Percentiles rank a stretch among this genome's conserved stretches.
phyloP scores from a whole-genome alignment of 2,329 filamentous ascomycete species.

The Colletotrichum magnum region DNA sequence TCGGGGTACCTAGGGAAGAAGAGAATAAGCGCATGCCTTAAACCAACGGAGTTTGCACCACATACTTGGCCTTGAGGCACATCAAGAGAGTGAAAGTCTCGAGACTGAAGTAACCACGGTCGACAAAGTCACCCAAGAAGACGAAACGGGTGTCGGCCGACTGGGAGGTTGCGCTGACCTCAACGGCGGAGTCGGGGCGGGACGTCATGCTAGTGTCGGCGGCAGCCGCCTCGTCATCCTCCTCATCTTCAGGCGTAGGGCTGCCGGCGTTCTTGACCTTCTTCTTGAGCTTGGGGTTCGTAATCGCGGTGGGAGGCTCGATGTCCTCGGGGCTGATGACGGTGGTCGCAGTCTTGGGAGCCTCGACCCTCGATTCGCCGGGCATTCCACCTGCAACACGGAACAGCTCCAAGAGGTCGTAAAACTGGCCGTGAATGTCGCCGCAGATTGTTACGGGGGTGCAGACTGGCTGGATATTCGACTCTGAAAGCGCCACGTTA shows the following conservation, averaged over 20 bases:
- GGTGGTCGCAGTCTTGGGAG: constrained; percentile 77
- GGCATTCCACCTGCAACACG: constrained; percentile 97
- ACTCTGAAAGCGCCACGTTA: constrained; percentile 71
- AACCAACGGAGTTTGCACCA: constrained; percentile 12
- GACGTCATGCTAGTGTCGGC: constrained; percentile 53
- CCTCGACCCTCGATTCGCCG: constrained; percentile 80
- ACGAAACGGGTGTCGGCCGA: constrained; percentile 71
- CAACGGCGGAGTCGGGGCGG: constrained; percentile 51
- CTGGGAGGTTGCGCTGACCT: constrained; percentile 56
- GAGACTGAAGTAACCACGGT: constrained; percentile 96
- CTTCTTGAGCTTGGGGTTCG: constrained; percentile 87
- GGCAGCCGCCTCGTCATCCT: constrained; percentile 64
- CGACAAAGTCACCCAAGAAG: constrained; percentile 91
- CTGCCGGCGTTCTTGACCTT: constrained; percentile 80
- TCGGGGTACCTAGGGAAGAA: constrained; percentile 82
- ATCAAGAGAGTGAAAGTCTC: constrained; percentile 98
- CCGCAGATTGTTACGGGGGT: constrained; percentile 98
- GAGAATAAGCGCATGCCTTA: constrained; percentile 39
- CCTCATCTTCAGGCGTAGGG: constrained; percentile 62
- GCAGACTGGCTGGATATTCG: constrained; percentile 97
- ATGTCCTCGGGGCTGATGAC: constrained; percentile 93
- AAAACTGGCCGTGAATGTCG: constrained; percentile 99
- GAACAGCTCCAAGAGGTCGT: constrained; percentile 97
- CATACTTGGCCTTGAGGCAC: constrained; percentile 85
- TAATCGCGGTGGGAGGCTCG: constrained; percentile 91